A percentile compares a stretch with the other conserved stretches of the same genome.
Evolutionary conservation across 1,284 basidiomycete genomes (phyloP).

Genomic region (Ganoderma multipileum): DNA sequence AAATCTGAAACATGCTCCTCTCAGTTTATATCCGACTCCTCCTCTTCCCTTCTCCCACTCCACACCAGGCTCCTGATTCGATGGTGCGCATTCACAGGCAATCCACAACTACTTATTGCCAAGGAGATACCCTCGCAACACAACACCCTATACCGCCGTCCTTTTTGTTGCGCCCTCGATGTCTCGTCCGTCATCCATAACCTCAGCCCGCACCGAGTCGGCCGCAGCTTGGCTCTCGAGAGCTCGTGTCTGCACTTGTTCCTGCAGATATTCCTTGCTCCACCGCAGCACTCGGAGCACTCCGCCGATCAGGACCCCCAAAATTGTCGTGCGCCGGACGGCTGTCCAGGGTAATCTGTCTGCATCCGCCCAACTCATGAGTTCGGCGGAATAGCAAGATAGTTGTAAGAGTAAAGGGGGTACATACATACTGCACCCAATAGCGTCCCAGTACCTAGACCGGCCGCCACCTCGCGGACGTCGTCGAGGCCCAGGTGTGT

Average conservation of each 20-base stretch:
- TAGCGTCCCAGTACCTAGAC: slow-evolving; percentile 63
- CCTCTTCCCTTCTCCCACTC: slow-evolving; percentile 18
- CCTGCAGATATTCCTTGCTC: slow-evolving; percentile 47
- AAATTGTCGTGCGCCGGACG: slow-evolving; percentile 53
- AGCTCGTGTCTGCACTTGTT: slow-evolving; percentile 32
- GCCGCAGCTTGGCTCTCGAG: slow-evolving; percentile 29
- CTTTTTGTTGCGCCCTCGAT: slow-evolving; percentile 10
- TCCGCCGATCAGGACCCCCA: slow-evolving; percentile 62
- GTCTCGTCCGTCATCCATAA: slow-evolving; percentile 21
- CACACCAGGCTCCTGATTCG: slow-evolving; percentile 11
- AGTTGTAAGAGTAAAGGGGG: slow-evolving; percentile 7
- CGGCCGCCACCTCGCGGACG: slow-evolving; percentile 66
- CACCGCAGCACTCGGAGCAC: slow-evolving; percentile 59
- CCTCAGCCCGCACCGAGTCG: slow-evolving; percentile 32
- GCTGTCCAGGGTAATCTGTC: slow-evolving; percentile 67
- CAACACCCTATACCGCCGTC: slow-evolving; percentile 9
- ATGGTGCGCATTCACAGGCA: background rate
- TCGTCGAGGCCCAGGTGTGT: slow-evolving; percentile 52
- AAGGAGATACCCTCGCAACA: background rate
- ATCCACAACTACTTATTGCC: slow-evolving; percentile 6
- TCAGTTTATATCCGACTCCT: slow-evolving; percentile 11
- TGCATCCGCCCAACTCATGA: slow-evolving; percentile 39
- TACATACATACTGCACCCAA: slow-evolving; percentile 72
- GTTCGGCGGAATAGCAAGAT: slow-evolving; percentile 9
- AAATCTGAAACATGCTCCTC: slow-evolving; percentile 12